Evolutionary conservation across 257 asterid species (phyloP).

Genomic region (Nemophila menziesii): DNA sequence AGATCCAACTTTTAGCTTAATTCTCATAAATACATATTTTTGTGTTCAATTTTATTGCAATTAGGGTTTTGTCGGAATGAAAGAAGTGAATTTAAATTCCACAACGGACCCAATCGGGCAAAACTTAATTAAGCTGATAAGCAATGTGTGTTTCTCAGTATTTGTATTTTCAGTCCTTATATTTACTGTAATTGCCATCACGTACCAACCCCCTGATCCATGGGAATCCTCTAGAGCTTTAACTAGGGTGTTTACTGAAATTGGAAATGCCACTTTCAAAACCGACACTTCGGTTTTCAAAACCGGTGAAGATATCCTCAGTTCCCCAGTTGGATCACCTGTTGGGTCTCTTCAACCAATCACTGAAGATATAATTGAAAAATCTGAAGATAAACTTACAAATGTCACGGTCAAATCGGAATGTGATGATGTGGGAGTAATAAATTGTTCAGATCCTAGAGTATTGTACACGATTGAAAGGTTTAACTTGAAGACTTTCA

Average conservation of each 20-base stretch:
- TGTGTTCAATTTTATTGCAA: conserved; percentile 11
- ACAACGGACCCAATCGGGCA: conserved; percentile 79
- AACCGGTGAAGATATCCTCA: conserved; percentile 87
- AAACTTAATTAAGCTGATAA: conserved; percentile 57
- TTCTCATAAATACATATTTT: neutral
- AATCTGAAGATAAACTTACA: conserved; percentile 35
- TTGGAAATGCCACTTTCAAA: conserved; percentile 75
- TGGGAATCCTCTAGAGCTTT: conserved; percentile 98
- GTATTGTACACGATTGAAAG: conserved; percentile 53
- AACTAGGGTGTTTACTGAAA: conserved; percentile 61
- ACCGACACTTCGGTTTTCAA: conserved; percentile 67
- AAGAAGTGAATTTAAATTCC: conserved; percentile 47
- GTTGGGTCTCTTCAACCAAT: conserved; percentile 28
- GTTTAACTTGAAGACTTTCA: conserved; percentile 66
- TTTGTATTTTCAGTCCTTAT: conserved; percentile 85
- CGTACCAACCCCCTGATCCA: conserved; percentile 99
- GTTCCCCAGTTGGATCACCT: conserved; percentile 31
- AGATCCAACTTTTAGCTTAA: conserved; percentile 16
- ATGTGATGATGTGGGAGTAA: conserved; percentile 45
- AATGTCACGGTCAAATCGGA: conserved; percentile 38
- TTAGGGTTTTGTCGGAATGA: conserved; percentile 34
- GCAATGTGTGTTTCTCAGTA: conserved; percentile 92
- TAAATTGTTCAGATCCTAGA: conserved; percentile 80
- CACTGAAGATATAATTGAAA: conserved; percentile 52
- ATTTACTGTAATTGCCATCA: conserved; percentile 76